Conservation (phyloP, 129 eudicot species). For the Flaveria bidentis region DNA sequence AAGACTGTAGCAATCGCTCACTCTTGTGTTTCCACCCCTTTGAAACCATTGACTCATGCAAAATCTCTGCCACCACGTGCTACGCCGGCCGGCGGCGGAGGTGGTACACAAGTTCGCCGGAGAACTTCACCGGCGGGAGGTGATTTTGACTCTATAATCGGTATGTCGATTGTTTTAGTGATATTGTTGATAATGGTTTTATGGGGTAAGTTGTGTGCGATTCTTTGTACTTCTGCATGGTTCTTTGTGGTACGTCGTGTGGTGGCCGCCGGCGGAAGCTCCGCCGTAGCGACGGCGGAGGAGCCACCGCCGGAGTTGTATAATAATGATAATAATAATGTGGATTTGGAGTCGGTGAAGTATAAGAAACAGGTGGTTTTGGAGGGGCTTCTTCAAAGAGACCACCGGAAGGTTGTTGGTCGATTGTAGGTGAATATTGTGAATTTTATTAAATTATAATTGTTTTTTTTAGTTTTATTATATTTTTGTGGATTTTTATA, state of each 20-base stretch:
- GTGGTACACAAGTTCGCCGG: background rate
- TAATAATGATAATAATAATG: background rate
- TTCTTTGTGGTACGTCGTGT: slow-evolving; percentile 46
- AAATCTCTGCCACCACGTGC: slow-evolving; percentile 10
- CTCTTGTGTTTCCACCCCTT: slow-evolving; percentile 11
- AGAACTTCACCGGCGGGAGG: background rate
- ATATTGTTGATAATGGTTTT: slow-evolving; percentile 44
- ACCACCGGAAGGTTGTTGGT: slow-evolving; percentile 36
- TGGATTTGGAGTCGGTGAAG: slow-evolving; percentile 38
- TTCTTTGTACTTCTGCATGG: slow-evolving; percentile 69
- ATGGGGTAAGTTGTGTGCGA: slow-evolving; percentile 72
- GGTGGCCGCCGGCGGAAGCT: background rate
- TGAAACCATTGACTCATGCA: background rate
- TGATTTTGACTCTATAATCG: slow-evolving; percentile 45
- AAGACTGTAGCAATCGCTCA: background rate
- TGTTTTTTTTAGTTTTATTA: background rate
- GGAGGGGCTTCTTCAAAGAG: slow-evolving; percentile 58
- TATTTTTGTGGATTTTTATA: slow-evolving; percentile 12
- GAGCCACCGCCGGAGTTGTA: background rate
- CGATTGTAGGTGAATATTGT: slow-evolving; percentile 21
- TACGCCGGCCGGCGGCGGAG: background rate
- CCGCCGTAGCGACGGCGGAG: slow-evolving; percentile 4
- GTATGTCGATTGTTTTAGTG: slow-evolving; percentile 52
- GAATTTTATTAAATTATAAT: too few relatives aligned
- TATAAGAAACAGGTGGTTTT: slow-evolving; percentile 58